Base-by-base conservation (phyloP, 2,329 filamentous ascomycete species). In the Colletotrichum sp. region DNA sequence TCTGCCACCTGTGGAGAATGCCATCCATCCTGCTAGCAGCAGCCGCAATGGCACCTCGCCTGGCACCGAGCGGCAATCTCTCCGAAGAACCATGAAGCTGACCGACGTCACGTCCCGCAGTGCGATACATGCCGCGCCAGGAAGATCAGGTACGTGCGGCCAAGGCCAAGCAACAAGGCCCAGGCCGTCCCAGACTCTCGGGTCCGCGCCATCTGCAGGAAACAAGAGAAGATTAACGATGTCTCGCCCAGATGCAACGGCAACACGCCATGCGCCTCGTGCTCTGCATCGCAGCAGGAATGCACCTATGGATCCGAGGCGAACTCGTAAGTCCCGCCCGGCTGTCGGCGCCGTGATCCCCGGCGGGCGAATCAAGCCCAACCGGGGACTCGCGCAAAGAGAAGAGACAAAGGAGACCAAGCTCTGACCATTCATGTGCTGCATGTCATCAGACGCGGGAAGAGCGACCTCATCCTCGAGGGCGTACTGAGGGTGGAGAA, bases 381-480 rank as follows among this genome's bases (percentile, higher is more conserved):
- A 30, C 27, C 36, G 55, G 30, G 27, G n/a, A 34, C 34, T 25
- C 25, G n/a, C 22, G 27, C 16, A 3, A 55, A 64, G 11, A 22
- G 44, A 22, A 52, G 44, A 52, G n/a, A 52, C 44, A 52, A 52
- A 52, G 57, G 27, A 71, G 48, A 32, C 7, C 60, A 25, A 59
- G 6, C 8, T 72, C 71, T 71, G 71, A 77, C 55, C 27, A 48
- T 73, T 39, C 30, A 34, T 66, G 44, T 65, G 67, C 32, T 19
- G 71, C 36, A 63, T 69, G 68, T 57, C 52, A 34, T 36, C 13
- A 88, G 85, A 61, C 84, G 88, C 74, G 87, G 87, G 34, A 90
- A 90, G 78, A 89, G 85, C 59, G 88, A 90, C 73, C 81, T 89
- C 63, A 89, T 90, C 27, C 84, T 90, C 4, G 88, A 89, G 73